phyloP scores from a whole-genome alignment of 2,329 filamentous ascomycete species.

The Botryosphaeria agaves region DNA sequence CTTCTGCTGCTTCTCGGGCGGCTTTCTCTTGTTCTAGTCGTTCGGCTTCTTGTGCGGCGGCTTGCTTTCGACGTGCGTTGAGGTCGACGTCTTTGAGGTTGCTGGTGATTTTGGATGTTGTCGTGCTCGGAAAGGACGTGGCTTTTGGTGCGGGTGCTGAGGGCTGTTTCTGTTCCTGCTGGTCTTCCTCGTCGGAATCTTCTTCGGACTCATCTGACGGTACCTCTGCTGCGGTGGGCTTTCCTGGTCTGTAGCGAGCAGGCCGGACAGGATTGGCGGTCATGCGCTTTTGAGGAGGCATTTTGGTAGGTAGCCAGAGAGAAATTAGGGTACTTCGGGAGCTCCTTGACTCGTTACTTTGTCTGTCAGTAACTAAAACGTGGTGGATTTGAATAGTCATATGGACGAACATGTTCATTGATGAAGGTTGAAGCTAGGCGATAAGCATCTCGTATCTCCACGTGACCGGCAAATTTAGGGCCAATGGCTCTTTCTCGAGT shows the following conservation, averaged over 20 bases:
- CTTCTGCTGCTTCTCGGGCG: slow-evolving; percentile 27
- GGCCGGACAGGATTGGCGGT: slow-evolving; percentile 77
- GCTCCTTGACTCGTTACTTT: no score
- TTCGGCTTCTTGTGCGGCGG: slow-evolving; percentile 12
- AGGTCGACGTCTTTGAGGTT: slow-evolving; percentile 25
- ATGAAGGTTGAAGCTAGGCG: no score
- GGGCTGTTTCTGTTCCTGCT: slow-evolving; percentile 14
- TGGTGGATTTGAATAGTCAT: no score
- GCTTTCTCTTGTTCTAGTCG: slow-evolving; percentile 15
- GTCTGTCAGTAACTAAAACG: no score
- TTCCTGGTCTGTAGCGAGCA: slow-evolving; percentile 72
- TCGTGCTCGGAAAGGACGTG: slow-evolving; percentile 28
- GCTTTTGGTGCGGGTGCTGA: slow-evolving; percentile 23
- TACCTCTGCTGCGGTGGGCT: slow-evolving; percentile 39
- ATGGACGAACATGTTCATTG: no score
- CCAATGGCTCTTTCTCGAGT: no score
- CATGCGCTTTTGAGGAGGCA: slow-evolving; percentile 74
- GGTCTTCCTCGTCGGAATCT: slow-evolving; percentile 31
- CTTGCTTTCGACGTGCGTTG: slow-evolving; percentile 13
- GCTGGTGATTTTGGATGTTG: slow-evolving; percentile 22
- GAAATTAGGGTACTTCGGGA: no score
- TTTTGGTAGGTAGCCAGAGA: slow-evolving; percentile 15
- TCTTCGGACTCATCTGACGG: slow-evolving; percentile 26
- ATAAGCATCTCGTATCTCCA: no score
- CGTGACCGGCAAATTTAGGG: no score